Percentiles rank a stretch among this genome's conserved stretches.
phyloP scores from a whole-genome alignment of 1,284 basidiomycete species.

The Mycosarcoma maydis region DNA sequence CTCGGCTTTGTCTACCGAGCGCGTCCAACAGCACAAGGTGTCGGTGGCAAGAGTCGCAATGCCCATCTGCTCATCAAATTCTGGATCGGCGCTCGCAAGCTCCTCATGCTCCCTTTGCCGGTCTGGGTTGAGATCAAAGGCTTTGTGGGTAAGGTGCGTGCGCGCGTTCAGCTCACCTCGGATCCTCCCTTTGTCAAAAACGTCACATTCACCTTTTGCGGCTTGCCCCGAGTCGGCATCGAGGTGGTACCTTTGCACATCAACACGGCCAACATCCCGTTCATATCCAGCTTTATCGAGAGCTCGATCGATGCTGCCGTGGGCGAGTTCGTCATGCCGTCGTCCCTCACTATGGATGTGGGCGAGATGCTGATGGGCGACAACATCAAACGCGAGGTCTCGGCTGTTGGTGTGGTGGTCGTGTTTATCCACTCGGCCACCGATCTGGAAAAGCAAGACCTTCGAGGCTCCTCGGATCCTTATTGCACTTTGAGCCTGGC shows the following conservation, averaged over 20 bases:
- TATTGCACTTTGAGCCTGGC: conserved; percentile 50
- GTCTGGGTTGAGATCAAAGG: conserved; percentile 57
- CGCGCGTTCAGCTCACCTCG: conserved; percentile 44
- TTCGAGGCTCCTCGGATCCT: conserved; percentile 45
- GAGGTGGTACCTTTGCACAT: conserved; percentile 49
- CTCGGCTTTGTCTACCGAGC: conserved; percentile 47
- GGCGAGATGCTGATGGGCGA: conserved; percentile 57
- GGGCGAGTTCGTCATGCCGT: conserved; percentile 51
- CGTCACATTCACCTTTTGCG: conserved; percentile 48
- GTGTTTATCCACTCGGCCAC: conserved; percentile 46
- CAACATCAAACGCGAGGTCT: conserved; percentile 53
- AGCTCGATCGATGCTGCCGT: conserved; percentile 54
- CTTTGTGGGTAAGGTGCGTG: conserved; percentile 41
- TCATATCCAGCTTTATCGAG: conserved; percentile 50
- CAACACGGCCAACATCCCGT: conserved; percentile 46
- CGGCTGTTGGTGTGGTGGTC: conserved; percentile 49
- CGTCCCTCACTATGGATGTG: conserved; percentile 46
- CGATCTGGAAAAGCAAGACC: conserved; percentile 51
- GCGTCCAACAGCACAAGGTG: conserved; percentile 17
- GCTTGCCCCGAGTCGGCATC: conserved; percentile 46
- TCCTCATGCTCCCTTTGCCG: conserved; percentile 40
- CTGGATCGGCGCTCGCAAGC: conserved; percentile 44
- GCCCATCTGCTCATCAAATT: conserved; percentile 52
- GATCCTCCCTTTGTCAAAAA: conserved; percentile 54
- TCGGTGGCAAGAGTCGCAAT: conserved; percentile 39